phyloP scores from a whole-genome alignment of 345 rosid genomes.

The Reutealis trisperma region DNA sequence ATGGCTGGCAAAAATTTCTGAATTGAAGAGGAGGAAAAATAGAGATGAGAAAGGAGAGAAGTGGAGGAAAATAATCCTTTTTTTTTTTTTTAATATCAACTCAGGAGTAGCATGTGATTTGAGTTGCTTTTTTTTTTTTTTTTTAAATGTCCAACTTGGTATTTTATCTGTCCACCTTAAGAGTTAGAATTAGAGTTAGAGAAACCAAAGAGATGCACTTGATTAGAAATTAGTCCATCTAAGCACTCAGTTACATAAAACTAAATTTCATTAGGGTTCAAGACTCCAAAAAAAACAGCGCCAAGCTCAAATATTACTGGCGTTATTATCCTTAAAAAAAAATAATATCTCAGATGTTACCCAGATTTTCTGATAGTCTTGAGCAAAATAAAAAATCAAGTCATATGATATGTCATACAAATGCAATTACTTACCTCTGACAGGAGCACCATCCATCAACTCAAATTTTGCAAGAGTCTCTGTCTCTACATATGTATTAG shows the following conservation, averaged over 20 bases:
- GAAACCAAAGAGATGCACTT: no score
- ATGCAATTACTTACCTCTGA: constrained; percentile 63
- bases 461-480: constrained; percentile 97
- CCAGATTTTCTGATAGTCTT: background rate
- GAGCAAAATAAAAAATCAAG: background rate
- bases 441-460: constrained; percentile 99
- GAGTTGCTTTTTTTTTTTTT: background rate
- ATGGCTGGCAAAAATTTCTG: no score
- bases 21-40: background rate
- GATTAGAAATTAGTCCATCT: no score
- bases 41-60: background rate
- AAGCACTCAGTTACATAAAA: no score
- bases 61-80: no score
- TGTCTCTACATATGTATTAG: constrained; percentile 95
- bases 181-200: no score
- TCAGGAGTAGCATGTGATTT: background rate
- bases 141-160: background rate
- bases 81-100: background rate
- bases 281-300: background rate
- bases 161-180: no score
- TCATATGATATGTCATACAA: background rate
- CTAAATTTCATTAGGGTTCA: no score
- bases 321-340: background rate
- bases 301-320: background rate
- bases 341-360: background rate